These are phyloP conservation scores for Phyllosticta paracitricarpa DNA, from an alignment of 2,329 filamentous ascomycete species.

Conservation along the genomic window DNA sequence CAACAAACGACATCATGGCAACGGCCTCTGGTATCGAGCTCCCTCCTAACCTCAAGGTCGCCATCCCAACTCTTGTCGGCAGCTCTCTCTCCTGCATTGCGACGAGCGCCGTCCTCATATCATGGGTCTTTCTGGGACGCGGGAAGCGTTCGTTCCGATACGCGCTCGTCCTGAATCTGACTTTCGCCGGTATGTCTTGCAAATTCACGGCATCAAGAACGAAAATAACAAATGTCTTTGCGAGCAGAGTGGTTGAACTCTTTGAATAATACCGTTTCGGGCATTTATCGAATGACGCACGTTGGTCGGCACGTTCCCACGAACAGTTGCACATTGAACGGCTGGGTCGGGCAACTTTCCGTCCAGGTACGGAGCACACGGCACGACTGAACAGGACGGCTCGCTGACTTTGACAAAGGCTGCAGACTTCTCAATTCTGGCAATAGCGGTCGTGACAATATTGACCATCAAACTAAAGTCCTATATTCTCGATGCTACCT, in stretches of 20 bases:
- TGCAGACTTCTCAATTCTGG: slow-evolving; percentile 33
- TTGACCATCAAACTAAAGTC: slow-evolving; percentile 30
- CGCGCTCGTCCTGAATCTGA: slow-evolving; percentile 19
- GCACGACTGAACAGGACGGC: not conserved
- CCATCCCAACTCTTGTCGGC: slow-evolving; percentile 16
- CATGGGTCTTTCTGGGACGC: slow-evolving; percentile 15
- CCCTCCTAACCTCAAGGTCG: not conserved
- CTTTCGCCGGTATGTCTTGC: slow-evolving; percentile 15
- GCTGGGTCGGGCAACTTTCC: slow-evolving; percentile 37
- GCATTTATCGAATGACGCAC: slow-evolving; percentile 24
- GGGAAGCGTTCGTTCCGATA: slow-evolving; percentile 17
- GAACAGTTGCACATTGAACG: slow-evolving; percentile 33
- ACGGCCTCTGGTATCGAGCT: not conserved
- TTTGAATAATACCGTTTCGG: slow-evolving; percentile 35
- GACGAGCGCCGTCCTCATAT: slow-evolving; percentile 14
- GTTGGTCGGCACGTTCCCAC: slow-evolving; percentile 19
- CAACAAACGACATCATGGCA: not conserved
- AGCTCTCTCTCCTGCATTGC: slow-evolving; percentile 17
- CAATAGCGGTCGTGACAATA: slow-evolving; percentile 36
- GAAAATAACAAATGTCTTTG: not conserved
- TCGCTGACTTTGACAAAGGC: slow-evolving; percentile 13
- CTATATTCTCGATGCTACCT: slow-evolving; percentile 23
- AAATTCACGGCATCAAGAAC: not conserved
- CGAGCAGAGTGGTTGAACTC: slow-evolving; percentile 35
- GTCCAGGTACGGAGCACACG: slow-evolving; percentile 28